phyloP scores from a whole-genome alignment of 176 grass and related monocot species.

The Triticum aestivum region DNA sequence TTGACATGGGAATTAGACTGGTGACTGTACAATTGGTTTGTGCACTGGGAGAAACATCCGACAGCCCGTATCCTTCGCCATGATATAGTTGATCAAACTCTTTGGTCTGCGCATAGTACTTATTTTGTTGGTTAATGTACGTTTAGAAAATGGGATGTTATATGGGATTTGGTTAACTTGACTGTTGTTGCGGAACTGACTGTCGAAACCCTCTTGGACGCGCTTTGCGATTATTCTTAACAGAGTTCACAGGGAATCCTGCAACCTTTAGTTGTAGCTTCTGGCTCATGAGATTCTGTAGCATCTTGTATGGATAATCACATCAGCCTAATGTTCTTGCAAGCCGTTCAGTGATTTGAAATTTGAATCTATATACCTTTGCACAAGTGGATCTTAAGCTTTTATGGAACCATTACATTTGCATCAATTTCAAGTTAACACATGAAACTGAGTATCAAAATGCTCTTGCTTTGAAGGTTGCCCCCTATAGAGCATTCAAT shows the following conservation, averaged over 20 bases:
- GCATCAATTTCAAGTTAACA: background rate
- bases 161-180: background rate
- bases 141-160: no score
- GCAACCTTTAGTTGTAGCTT: background rate
- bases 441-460: background rate
- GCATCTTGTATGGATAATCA: background rate
- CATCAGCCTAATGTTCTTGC: background rate
- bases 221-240: background rate
- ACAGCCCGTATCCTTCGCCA: background rate
- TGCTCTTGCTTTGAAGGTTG: background rate
- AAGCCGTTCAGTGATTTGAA: background rate
- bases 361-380: no score
- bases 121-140: background rate
- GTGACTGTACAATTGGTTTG: background rate
- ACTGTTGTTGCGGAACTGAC: background rate
- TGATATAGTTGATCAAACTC: background rate
- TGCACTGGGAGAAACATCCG: no score
- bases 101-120: background rate
- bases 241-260: background rate
- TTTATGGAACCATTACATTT: background rate
- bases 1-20: background rate
- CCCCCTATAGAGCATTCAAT: background rate
- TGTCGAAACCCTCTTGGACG: background rate
- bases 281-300: background rate
- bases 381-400: background rate